A percentile compares a stretch with the other conserved stretches of the same genome.
Conservation (phyloP, 805 yeast species). For the Torulaspora gathmanii region DNA sequence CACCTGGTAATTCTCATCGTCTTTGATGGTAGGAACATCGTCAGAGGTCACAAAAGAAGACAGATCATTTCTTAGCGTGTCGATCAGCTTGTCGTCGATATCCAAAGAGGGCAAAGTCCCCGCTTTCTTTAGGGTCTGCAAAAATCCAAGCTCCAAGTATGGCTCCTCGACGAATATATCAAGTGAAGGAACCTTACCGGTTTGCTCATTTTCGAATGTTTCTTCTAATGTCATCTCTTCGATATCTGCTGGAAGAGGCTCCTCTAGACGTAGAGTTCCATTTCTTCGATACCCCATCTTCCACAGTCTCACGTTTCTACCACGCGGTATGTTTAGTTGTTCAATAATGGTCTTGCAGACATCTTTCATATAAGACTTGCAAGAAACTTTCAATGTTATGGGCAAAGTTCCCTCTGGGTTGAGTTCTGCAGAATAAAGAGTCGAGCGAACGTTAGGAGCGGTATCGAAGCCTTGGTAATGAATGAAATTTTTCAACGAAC, state of each 20-base stretch:
- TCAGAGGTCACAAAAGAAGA: conserved; percentile 9
- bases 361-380: conserved; percentile 49
- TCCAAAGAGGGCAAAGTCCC: conserved; percentile 10
- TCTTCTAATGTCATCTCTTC: conserved; percentile 46
- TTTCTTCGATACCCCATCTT: conserved; percentile 63
- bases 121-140: conserved; percentile 16
- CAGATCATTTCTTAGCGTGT: conserved; percentile 21
- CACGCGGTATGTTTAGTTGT: conserved; percentile 38
- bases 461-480: conserved; percentile 70
- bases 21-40: conserved; percentile 12
- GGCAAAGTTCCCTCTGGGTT: conserved; percentile 46
- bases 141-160: conserved; percentile 26
- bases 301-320: conserved; percentile 52
- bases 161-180: conserved; percentile 67
- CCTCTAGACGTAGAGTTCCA: conserved; percentile 61
- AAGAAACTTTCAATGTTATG: conserved; percentile 46
- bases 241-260: conserved; percentile 32
- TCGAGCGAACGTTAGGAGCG: conserved; percentile 54
- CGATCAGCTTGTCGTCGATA: conserved; percentile 22
- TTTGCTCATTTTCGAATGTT: conserved; percentile 44
- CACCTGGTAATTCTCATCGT: conserved; percentile 20
- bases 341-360: conserved; percentile 49
- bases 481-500: conserved; percentile 49
- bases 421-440: conserved; percentile 47
- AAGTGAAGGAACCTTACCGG: conserved; percentile 41